Percentiles rank a stretch among this genome's conserved stretches.
phyloP scores from a whole-genome alignment of 257 asterid species.

The Fraxinus cuspidata region DNA sequence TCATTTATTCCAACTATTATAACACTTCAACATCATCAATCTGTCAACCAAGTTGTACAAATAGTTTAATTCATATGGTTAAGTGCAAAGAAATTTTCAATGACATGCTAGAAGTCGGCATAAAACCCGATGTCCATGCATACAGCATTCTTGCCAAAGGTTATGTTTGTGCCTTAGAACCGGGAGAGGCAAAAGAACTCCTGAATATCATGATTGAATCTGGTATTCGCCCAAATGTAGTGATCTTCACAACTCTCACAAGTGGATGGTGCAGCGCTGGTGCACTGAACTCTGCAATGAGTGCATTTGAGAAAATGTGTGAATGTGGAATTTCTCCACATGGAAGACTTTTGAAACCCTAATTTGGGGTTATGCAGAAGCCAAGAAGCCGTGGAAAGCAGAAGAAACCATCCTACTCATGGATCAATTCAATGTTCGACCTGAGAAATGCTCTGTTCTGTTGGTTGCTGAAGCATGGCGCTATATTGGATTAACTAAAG shows the following conservation, averaged over 20 bases:
- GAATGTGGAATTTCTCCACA: conserved; percentile 55
- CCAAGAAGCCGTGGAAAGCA: conserved; percentile 62
- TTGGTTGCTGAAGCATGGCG: conserved; percentile 56
- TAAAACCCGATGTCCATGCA: conserved; percentile 56
- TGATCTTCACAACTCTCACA: conserved; percentile 62
- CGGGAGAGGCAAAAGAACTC: conserved; percentile 69
- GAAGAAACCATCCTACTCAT: conserved; percentile 46
- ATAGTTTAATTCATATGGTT: neutral
- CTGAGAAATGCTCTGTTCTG: conserved; percentile 44
- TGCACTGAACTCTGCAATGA: conserved; percentile 50
- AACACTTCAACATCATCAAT: too few species aligned
- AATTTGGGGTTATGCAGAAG: conserved; percentile 56
- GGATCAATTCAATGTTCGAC: conserved; percentile 45
- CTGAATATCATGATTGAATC: conserved; percentile 44
- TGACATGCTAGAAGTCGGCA: conserved; percentile 62
- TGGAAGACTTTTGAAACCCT: conserved; percentile 64
- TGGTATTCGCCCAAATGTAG: conserved; percentile 51
- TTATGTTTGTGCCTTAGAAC: conserved; percentile 55
- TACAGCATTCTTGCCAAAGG: conserved; percentile 72
- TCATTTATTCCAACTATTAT: too few species aligned
- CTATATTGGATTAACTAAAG: conserved; percentile 39
- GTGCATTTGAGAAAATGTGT: conserved; percentile 50
- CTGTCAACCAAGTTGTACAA: too few species aligned
- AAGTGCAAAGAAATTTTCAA: conserved; percentile 68
- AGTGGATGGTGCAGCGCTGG: conserved; percentile 65